Base-by-base conservation (phyloP, 2,329 filamentous ascomycete species). In the Pseudogymnoascus sp. region DNA sequence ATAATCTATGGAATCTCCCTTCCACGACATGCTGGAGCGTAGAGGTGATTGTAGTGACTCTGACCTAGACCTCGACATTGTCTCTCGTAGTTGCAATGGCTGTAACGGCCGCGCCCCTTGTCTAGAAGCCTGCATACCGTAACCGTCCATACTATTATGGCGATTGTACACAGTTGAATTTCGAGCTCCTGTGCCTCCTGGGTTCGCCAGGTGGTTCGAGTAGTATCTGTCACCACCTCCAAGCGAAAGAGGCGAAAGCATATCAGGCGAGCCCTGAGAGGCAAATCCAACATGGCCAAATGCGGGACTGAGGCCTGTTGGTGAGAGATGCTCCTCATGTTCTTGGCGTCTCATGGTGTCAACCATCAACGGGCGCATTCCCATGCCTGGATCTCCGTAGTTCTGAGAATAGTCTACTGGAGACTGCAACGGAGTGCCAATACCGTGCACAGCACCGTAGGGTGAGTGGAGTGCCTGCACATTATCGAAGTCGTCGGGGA, bases 401-500 rank as follows among this genome's bases (percentile, higher is more conserved):
- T 79, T 76, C 31, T 81, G 77, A 34, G 68, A 71, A 64, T 71
- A 74, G 59, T 74, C 72, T 16, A 70, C 70, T 25, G 71, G 70
- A 34, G 70, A 72, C 62, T 72, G 70, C 69, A 74, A 69, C 18
- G 72, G 69, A 23, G 72, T 70, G 28, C 70, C 69, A 64, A 74
- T 69, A 12, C 69, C 71, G 62, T 74, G 73, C 16, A 73, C 72
- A 18, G 85, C 85, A 25, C 59, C 59, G 66, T 88, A 88, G 3
- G 84, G 84, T 18, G 84, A 87, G 71, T 89, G 87, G 14, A 89
- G 76, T 12, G 86, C 87, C 70, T 88, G 84, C 2, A 89, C 80
- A 68, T 87, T 89, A 73, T 89, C 86, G 66, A 89, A 89, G 68
- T 86, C 85, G 67, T 89, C 86, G 7, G 87, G 87, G 3, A 89